phyloP scores from a whole-genome alignment of 352 stramenopile species.

The Phytophthora citrophthora region DNA sequence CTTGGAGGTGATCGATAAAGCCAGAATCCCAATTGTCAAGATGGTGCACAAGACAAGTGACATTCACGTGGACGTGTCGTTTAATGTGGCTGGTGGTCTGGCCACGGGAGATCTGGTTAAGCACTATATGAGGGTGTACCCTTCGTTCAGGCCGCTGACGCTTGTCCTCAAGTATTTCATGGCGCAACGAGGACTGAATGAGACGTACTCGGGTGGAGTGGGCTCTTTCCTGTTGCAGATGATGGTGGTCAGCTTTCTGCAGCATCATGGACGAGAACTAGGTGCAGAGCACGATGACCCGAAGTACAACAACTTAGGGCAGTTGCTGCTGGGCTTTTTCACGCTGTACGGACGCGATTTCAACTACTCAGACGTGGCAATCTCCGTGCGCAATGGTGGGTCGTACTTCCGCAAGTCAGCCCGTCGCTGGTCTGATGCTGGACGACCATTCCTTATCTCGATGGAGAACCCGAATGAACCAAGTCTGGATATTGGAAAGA shows the following conservation, averaged over 20 bases:
- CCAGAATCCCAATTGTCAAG: constrained; percentile 96
- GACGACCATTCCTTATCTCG: constrained; percentile 87
- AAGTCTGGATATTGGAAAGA: constrained; percentile 91
- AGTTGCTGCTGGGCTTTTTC: constrained; percentile 95
- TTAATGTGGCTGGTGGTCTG: constrained; percentile 86
- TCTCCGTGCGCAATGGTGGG: constrained; percentile 93
- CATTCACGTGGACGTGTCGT: constrained; percentile 94
- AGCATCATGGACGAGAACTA: constrained; percentile 83
- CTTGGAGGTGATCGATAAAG: constrained; percentile 95
- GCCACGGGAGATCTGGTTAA: constrained; percentile 90
- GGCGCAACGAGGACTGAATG: constrained; percentile 91
- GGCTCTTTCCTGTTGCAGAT: constrained; percentile 95
- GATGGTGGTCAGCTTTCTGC: constrained; percentile 96
- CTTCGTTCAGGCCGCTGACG: constrained; percentile 92
- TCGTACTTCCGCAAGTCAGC: constrained; percentile 93
- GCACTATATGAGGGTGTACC: constrained; percentile 92
- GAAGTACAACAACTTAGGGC: constrained; percentile 91
- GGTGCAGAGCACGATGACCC: constrained; percentile 61
- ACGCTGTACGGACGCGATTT: constrained; percentile 95
- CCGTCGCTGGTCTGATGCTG: constrained; percentile 67
- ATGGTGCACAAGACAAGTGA: constrained; percentile 90
- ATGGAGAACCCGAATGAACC: constrained; percentile 96
- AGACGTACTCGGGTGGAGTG: constrained; percentile 95
- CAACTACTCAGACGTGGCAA: constrained; percentile 93
- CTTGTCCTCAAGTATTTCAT: constrained; percentile 97